A percentile compares a stretch with the other conserved stretches of the same genome.
These are phyloP conservation scores for Paramyrothecium sp. DNA, from an alignment of 2,329 filamentous ascomycete genomes.

Conservation along the genomic window DNA sequence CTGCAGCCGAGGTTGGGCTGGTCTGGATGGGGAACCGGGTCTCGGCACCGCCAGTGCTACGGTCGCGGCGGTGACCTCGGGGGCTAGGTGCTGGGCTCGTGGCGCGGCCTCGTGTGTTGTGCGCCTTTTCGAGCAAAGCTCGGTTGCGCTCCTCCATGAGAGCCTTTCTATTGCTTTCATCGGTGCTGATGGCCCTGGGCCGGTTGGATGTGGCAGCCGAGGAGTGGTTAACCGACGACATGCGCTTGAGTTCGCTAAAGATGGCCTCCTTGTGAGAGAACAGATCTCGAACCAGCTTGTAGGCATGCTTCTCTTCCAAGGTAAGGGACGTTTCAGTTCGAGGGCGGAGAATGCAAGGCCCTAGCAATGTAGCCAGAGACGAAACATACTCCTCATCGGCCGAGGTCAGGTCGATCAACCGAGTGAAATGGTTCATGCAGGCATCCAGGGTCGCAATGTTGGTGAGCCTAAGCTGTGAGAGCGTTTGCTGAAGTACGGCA, in stretches of 20 bases:
- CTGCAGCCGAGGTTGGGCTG: constrained; percentile 55
- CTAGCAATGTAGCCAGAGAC: constrained; percentile 70
- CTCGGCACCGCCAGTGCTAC: constrained; percentile 69
- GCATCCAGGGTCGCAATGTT: constrained; percentile 99
- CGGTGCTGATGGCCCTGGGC: constrained; percentile 85
- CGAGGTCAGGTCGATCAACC: constrained; percentile 92
- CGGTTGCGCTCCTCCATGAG: constrained; percentile 92
- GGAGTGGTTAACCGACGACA: constrained; percentile 68
- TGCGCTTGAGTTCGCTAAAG: constrained; percentile 93
- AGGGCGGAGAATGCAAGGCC: constrained; percentile 85
- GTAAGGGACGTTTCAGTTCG: constrained; percentile 85
- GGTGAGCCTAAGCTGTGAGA: constrained; percentile 89
- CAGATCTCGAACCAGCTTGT: constrained; percentile 86
- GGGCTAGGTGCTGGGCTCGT: constrained; percentile 69
- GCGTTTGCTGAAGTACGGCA: constrained; percentile 89
- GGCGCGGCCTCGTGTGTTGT: constrained; percentile 66
- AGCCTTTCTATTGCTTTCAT: constrained; percentile 91
- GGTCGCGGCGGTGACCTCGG: constrained; percentile 71
- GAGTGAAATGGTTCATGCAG: constrained; percentile 96
- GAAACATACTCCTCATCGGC: constrained; percentile 85
- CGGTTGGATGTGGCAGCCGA: constrained; percentile 57
- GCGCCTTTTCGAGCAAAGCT: constrained; percentile 69
- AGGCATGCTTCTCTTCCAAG: constrained; percentile 91
- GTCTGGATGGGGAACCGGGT: constrained; percentile 84
- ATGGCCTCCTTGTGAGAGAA: constrained; percentile 94